Base-by-base conservation (phyloP, 257 asterid genomes). In the Datura wrightii region DNA sequence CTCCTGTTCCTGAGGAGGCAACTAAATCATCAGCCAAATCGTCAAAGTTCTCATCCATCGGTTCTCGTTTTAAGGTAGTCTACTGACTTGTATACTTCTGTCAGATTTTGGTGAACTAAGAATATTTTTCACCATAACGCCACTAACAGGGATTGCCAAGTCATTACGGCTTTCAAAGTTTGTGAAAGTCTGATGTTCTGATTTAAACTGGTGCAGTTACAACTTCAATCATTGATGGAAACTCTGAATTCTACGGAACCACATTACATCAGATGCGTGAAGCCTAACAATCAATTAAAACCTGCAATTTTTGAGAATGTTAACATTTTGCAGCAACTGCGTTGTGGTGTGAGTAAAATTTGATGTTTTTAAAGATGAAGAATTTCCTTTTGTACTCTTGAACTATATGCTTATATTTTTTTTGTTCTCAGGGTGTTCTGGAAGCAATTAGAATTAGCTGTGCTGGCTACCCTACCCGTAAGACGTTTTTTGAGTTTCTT, bases 381-480 rank as follows among this genome's bases (percentile, higher is more conserved):
- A 66, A 44, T 53, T 67, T 67, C 41, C 7, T 82, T 65, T 62
- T 24, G 60, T 48, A 18, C 72, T 70, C 78, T 83, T 52, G 53
- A 67, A n/a, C 56, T 42, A 14, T 15, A 34, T 42, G 19, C 42
- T 19, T 83, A 59, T 19, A 53, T 36, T 39, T 37, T 36, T 69
- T 34, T 37, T 67, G 42, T 13, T 53, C 81, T 69, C 81, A 83
- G 85, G 85, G 85, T 48, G 85, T 83, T 59, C 85, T 83, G 10
- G 85, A 95, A 87, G 99, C 98, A 62, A 95, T 95, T 87, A 94
- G 99, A 89, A 94, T 96, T 84, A 96, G 99, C 88, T 94, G 98
- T 91, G 97, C 99, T 39, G 99, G 99, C 82, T 96, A 96, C 89
- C 99, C 99, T 78, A 96, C 99, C 74, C 96, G 97, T 52, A 96